Percentiles rank a stretch among this genome's conserved stretches.
phyloP scores from a whole-genome alignment of 495 filamentous ascomycete species.

The Hypoxylon lenormandii region DNA sequence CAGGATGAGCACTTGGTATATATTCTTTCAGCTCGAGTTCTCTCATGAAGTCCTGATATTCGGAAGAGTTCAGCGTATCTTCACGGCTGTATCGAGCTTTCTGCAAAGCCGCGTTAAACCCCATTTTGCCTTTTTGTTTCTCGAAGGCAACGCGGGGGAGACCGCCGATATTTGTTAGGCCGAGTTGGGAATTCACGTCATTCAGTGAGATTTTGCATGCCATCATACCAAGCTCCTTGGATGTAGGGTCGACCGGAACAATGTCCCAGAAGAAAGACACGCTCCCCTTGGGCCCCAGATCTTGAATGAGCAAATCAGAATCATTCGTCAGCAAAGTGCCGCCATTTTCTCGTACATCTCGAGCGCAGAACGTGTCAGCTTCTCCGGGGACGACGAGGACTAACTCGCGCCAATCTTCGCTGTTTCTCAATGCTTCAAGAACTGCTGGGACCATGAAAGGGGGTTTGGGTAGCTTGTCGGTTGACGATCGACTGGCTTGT shows the following conservation, averaged over 20 bases:
- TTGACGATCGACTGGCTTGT: not conserved
- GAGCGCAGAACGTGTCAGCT: slow-evolving; percentile 76
- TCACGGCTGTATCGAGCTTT: slow-evolving; percentile 19
- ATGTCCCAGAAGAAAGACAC: slow-evolving; percentile 71
- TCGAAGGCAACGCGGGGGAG: slow-evolving; percentile 47
- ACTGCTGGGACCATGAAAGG: slow-evolving; percentile 76
- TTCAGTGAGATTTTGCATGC: slow-evolving; percentile 37
- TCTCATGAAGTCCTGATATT: slow-evolving; percentile 38
- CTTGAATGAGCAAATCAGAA: slow-evolving; percentile 78
- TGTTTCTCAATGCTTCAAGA: slow-evolving; percentile 68
- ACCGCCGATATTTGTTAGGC: slow-evolving; percentile 36
- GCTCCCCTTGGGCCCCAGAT: slow-evolving; percentile 67
- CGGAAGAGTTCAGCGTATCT: slow-evolving; percentile 21
- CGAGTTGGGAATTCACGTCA: slow-evolving; percentile 46
- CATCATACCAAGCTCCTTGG: slow-evolving; percentile 15
- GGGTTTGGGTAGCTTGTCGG: slow-evolving; percentile 62
- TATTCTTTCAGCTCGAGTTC: slow-evolving; percentile 36
- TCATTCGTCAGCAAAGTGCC: slow-evolving; percentile 73
- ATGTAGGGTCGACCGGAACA: slow-evolving; percentile 14
- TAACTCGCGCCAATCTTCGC: slow-evolving; percentile 59
- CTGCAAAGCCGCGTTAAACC: slow-evolving; percentile 33
- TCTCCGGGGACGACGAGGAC: slow-evolving; percentile 74
- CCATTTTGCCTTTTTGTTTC: slow-evolving; percentile 10
- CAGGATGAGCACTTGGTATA: slow-evolving; percentile 37
- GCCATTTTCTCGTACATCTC: slow-evolving; percentile 62